Base-by-base conservation (phyloP, 2,329 filamentous ascomycete species). In the Colletotrichum abscissum region DNA sequence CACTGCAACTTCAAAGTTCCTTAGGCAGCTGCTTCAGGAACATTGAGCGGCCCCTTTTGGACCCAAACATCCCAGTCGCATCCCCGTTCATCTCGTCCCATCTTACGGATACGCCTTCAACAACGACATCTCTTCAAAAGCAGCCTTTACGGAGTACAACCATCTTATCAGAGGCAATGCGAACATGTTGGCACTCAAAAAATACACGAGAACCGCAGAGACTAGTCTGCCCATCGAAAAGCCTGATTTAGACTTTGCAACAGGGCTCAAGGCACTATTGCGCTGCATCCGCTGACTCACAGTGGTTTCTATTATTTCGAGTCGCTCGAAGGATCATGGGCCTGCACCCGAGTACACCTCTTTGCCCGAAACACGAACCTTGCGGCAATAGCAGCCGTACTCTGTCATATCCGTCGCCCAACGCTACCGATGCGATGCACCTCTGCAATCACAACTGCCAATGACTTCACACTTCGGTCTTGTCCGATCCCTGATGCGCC, bases 261-360 rank as follows among this genome's bases (percentile, higher is more conserved):
- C 55, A 60, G 60, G 70, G 35, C 30, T 63, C 28, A 46, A 30
- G 46, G 33, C 56, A 49, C 56, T 22, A 26, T 49, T 38, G 67
- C 59, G 26, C 62, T 55, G 59, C 67, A 60, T 19, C 70, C 22
- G 70, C 70, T 70, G 70, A 70, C 52, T 73, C 70, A 70, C 69
- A 54, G 19, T 67, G 60, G 46, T 16, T 49, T 59, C 49, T 24
- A 7, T 38, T 38, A 24, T 42, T 59, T 60, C 46, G 54, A 49
- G 14, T 26, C 49, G 35, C 42, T 24, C 70, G 46, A 56, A 60
- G 55, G 33, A 68, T 46, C 55, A 30, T 63, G 26, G 35, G 26
- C 26, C 54, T 64, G 59, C 67, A 69, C 49, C 35, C 58, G 19
- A 72, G 63, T 19, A 54, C 46, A 42, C 30, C 33, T 19, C 63